Base-by-base conservation (phyloP, 768 basidiomycete species). In the Leccinum boreale region DNA sequence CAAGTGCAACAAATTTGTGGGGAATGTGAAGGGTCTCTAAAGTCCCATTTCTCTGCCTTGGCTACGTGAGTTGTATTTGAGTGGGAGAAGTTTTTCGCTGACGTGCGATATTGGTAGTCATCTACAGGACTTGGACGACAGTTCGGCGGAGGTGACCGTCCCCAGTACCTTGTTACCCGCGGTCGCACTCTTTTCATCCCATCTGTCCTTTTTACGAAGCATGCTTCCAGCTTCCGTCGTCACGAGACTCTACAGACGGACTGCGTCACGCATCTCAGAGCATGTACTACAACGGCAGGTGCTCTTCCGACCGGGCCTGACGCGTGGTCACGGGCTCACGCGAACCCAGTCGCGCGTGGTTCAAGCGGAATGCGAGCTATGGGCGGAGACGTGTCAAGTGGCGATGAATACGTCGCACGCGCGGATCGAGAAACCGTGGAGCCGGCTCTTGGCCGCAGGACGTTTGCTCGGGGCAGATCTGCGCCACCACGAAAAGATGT, bases 211-310 rank as follows among this genome's bases (percentile, higher is more conserved):
- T 66, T 76, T 98, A 55, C 80, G 82, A 3, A 73, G 75, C 26
- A 83, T 81, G 1, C 80, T 96, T 24, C 86, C 94, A 0, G 75
- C 77, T 24, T 67, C 81, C 1, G 76, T 76, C 1, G 73, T 86
- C 48, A 85, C 84, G 2, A 69, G 75, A 10, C 70, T 96, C 21
- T 98, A 97, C 70, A 81, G 94, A 33, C 82, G 83, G 29, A 85
- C 89, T 59, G 84, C 88, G 21, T 74, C 84, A 8, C 82, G 84
- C 36, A 67, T 98, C 12, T 79, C 89, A 0, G 84, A 88, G 50
- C 85, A 94, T 67, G 85, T 98, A 53, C 74, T 90, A 19, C 91
- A 94, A 61, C 88, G 94, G 14, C 85, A 89, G 58, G 85, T 97
- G 54, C 70, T 89, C 39, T 90, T 90, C 67, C 85, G 92, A 45